Base-by-base conservation (phyloP, 495 filamentous ascomycete genomes). In the Tirmania nivea region DNA sequence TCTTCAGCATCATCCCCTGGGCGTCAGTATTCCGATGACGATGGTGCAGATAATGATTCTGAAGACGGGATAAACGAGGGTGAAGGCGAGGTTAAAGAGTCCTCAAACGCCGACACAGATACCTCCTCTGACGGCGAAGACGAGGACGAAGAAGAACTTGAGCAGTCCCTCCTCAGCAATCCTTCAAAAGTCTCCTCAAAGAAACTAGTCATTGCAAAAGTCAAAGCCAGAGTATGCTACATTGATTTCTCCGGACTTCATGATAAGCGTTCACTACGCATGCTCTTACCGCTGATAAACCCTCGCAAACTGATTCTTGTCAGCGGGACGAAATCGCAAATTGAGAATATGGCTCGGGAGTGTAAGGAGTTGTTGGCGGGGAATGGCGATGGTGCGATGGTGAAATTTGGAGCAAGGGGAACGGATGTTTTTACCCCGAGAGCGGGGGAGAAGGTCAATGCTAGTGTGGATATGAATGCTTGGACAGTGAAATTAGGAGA, bases 401-500 rank as follows among this genome's bases (percentile, higher is more conserved):
- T 55, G 14, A 57, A 57, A 0, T 68, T 71, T 11, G 73, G 70
- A 14, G 39, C 8, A 4, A 45, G 3, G 17, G 39, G 12, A 14
- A 60, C 70, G 2, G 78, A 81, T 55, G 81, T 96, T 17, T 89
- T 87, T 66, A 87, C 86, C 0, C 90, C 92, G 1, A 65, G 62
- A 11, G 71, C 82, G 36, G 86, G 86, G 14, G 69, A 73, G 50
- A 69, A 71, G 2, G 73, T 96, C 50, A 79, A 96, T 65, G 90
- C 89, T 12, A 94, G 87, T 59, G 88, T 96, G 37, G 90, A 99
- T 60, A 96, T 88, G 8, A 96, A 95, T 64, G 89, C 90, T 20
- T 99, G 90, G 90, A 80, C 81, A 31, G 82, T 96, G 50, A 94
- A 86, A 61, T 73, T 99, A 34, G 84, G 82, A 54, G 84, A 87